These are phyloP conservation scores for Lolium rigidum DNA, from an alignment of 176 grass and related monocot genomes.

Conservation along the genomic window DNA sequence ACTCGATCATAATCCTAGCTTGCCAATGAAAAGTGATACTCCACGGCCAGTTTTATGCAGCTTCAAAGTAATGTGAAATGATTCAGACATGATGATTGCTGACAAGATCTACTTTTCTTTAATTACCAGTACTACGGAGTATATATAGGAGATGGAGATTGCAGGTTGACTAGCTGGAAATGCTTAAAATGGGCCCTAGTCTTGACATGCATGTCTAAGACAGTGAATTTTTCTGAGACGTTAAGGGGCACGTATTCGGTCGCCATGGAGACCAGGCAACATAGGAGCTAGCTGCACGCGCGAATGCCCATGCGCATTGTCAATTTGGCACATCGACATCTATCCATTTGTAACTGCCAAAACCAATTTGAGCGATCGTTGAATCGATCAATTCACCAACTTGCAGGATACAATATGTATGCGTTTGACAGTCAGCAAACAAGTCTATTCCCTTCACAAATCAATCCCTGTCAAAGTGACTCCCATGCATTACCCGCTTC, in stretches of 20 bases:
- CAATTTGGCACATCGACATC: conserved; percentile 11
- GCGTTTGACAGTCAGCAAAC: background rate
- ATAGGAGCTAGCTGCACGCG: background rate
- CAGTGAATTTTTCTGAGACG: background rate
- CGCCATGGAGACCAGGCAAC: conserved; percentile 40
- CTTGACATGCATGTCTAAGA: background rate
- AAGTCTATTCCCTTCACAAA: background rate
- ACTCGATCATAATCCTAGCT: conserved; percentile 20
- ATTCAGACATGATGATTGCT: background rate
- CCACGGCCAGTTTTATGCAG: background rate
- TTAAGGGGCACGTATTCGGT: background rate
- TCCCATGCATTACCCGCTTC: background rate
- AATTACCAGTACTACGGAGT: background rate
- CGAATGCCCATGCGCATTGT: conserved; percentile 29
- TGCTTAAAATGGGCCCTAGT: too few species aligned
- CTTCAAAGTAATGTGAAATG: conserved; percentile 3
- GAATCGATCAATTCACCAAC: conserved; percentile 37
- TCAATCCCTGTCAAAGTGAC: conserved; percentile 3
- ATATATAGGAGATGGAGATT: too few species aligned
- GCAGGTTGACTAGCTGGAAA: too few species aligned
- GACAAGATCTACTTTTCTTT: background rate
- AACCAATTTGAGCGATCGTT: background rate
- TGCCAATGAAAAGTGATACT: background rate
- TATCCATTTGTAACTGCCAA: background rate
- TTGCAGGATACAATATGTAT: too few species aligned